Conservation (phyloP, 495 filamentous ascomycete species). For the Parachaetomium inaequale region DNA sequence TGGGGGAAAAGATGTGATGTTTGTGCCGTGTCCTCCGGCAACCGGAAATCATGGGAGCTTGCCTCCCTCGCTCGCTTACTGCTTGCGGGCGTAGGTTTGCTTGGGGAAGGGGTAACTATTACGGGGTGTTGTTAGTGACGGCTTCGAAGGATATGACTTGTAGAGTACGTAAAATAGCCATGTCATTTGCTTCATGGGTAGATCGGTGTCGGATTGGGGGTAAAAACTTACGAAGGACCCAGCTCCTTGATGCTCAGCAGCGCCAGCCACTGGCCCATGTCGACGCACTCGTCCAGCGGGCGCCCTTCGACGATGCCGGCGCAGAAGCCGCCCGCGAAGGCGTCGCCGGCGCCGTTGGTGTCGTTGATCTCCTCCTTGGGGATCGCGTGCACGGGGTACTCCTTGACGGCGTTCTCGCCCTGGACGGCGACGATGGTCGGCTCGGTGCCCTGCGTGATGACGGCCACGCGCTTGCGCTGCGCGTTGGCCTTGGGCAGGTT, state of each 20-base stretch:
- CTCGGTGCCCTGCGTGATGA: slow-evolving; percentile 91
- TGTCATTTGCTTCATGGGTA: background rate
- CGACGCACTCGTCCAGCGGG: slow-evolving; percentile 66
- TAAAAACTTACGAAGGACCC: slow-evolving; percentile 79
- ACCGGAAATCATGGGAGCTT: background rate
- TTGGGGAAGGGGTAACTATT: slow-evolving; percentile 58
- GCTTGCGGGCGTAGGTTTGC: slow-evolving; percentile 59
- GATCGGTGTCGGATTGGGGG: background rate
- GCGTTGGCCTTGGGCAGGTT: slow-evolving; percentile 87
- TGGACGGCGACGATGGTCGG: slow-evolving; percentile 78
- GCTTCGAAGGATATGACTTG: background rate
- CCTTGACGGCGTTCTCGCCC: slow-evolving; percentile 65
- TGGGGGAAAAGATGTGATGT: background rate
- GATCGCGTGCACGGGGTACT: slow-evolving; percentile 77
- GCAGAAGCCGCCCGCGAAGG: slow-evolving; percentile 90
- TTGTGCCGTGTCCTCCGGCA: background rate
- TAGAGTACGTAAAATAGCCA: background rate
- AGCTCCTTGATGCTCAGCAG: slow-evolving; percentile 86
- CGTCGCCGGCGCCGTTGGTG: slow-evolving; percentile 96
- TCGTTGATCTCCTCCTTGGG: slow-evolving; percentile 74
- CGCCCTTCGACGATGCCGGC: slow-evolving; percentile 85
- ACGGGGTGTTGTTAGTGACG: background rate
- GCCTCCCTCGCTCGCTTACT: background rate
- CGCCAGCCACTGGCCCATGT: slow-evolving; percentile 95
- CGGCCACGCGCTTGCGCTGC: slow-evolving; percentile 70